phyloP scores from a whole-genome alignment of 441 rosid genomes.

The Erysimum cheiri region DNA sequence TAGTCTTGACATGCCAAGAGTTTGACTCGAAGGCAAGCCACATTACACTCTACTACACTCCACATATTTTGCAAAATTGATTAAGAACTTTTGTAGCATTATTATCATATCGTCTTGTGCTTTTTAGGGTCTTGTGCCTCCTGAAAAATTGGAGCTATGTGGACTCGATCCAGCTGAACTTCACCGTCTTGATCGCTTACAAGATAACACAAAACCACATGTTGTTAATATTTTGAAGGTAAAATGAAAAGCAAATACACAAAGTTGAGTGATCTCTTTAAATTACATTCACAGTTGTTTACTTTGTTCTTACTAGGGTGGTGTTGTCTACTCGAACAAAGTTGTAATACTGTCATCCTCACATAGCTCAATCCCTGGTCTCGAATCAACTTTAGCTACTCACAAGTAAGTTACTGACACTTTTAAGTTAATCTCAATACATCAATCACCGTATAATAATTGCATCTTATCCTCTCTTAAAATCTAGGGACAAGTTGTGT shows the following conservation, averaged over 20 bases:
- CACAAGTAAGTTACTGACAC: constrained; percentile 57
- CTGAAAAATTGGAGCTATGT: constrained; percentile 75
- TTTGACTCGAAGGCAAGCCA: constrained; percentile 63
- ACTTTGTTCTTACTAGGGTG: constrained; percentile 57
- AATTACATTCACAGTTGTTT: neutral
- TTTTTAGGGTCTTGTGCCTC: constrained; percentile 72
- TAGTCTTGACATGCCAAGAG: constrained; percentile 72
- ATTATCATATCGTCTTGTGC: neutral
- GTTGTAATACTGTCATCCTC: constrained; percentile 63
- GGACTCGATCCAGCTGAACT: constrained; percentile 82
- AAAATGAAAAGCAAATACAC: neutral
- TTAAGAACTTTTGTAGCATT: constrained; percentile 3
- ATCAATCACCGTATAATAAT: constrained; percentile 12
- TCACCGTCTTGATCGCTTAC: constrained; percentile 82
- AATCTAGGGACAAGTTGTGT: constrained; percentile 68
- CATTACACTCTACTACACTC: constrained; percentile 19
- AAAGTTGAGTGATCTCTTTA: neutral
- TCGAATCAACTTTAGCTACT: constrained; percentile 60
- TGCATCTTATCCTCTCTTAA: constrained; percentile 3
- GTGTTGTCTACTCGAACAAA: constrained; percentile 80
- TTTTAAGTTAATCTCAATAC: constrained; percentile 21
- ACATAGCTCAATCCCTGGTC: constrained; percentile 55
- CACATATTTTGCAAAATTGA: neutral
- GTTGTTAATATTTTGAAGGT: constrained; percentile 78
- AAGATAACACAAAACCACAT: constrained; percentile 62